These are phyloP conservation scores for Purpureocillium lavendulum DNA, from an alignment of 2,329 filamentous ascomycete genomes.

Conservation along the genomic window DNA sequence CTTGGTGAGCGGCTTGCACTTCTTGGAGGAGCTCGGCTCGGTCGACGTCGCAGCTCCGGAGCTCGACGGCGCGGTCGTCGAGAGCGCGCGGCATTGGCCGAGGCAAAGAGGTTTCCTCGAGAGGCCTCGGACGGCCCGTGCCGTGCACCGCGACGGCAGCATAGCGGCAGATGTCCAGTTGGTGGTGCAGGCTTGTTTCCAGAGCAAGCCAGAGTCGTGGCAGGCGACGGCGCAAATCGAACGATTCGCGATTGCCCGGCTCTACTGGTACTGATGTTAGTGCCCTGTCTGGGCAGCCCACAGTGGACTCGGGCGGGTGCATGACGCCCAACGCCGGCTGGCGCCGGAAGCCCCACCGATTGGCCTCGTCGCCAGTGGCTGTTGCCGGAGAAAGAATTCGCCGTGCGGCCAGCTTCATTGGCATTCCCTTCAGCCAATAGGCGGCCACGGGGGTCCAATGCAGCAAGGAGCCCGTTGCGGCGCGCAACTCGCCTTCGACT, in stretches of 20 bases:
- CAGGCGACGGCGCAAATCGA: background rate
- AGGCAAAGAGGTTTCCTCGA: constrained; percentile 1
- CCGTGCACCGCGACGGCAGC: constrained; percentile 11
- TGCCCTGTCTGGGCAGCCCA: too few relatives aligned
- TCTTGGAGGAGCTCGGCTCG: constrained; percentile 20
- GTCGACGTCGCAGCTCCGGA: constrained; percentile 5
- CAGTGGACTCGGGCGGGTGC: too few relatives aligned
- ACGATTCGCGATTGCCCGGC: background rate
- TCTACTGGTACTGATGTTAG: too few relatives aligned
- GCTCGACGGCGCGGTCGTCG: constrained; percentile 6
- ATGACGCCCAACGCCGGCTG: too few relatives aligned
- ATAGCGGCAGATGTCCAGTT: constrained; percentile 5
- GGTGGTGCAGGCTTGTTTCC: too few relatives aligned
- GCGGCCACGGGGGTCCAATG: too few relatives aligned
- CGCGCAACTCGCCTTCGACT: too few relatives aligned
- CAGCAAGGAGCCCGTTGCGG: too few relatives aligned
- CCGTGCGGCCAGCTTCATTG: background rate
- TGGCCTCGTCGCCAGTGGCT: background rate
- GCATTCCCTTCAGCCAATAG: too few relatives aligned
- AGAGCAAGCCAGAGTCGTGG: too few relatives aligned
- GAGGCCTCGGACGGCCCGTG: constrained; percentile 5
- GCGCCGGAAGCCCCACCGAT: background rate
- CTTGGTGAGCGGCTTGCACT: constrained; percentile 54
- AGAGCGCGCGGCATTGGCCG: constrained; percentile 4
- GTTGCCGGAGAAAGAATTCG: constrained; percentile 2